Evolutionary conservation across 2,329 filamentous ascomycete genomes (phyloP).

Genomic region (Cyanodermella asteris): DNA sequence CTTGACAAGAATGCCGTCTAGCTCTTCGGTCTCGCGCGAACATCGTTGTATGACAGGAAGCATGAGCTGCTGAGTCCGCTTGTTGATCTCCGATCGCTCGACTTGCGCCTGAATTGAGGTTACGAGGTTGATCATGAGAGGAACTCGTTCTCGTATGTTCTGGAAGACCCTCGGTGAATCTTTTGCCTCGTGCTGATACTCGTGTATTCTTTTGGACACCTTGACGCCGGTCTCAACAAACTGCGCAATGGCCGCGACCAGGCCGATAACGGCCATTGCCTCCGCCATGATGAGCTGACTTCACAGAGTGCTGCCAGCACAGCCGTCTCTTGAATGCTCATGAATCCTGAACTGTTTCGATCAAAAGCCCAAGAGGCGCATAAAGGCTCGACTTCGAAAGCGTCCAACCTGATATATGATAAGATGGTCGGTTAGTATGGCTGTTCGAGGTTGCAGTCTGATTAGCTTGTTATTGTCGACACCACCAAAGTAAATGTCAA

Average conservation of each 20-base stretch:
- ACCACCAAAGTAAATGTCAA: too few species aligned
- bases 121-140: slow-evolving; percentile 4
- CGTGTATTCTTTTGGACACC: slow-evolving; percentile 1
- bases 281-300: too few species aligned
- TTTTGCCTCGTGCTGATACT: slow-evolving; percentile 1
- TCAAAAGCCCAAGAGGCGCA: too few species aligned
- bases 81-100: slow-evolving; percentile 1
- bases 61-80: slow-evolving; percentile 2
- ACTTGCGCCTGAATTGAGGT: slow-evolving; percentile 1
- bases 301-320: too few species aligned
- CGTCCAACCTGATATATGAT: too few species aligned
- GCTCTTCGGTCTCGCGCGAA: slow-evolving; percentile 3
- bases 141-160: slow-evolving; percentile 1
- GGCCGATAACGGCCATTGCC: slow-evolving; percentile 3
- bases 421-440: too few species aligned
- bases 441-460: too few species aligned
- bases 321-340: too few species aligned
- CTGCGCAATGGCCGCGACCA: slow-evolving; percentile 3
- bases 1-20: slow-evolving; percentile 6
- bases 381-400: too few species aligned
- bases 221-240: slow-evolving; percentile 1
- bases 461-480: too few species aligned
- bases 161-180: slow-evolving; percentile 2
- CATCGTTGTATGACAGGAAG: slow-evolving; percentile 4
- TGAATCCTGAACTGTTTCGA: too few species aligned